Conservation (phyloP, 2,329 filamentous ascomycete genomes). For the Colletotrichum endophyticum region DNA sequence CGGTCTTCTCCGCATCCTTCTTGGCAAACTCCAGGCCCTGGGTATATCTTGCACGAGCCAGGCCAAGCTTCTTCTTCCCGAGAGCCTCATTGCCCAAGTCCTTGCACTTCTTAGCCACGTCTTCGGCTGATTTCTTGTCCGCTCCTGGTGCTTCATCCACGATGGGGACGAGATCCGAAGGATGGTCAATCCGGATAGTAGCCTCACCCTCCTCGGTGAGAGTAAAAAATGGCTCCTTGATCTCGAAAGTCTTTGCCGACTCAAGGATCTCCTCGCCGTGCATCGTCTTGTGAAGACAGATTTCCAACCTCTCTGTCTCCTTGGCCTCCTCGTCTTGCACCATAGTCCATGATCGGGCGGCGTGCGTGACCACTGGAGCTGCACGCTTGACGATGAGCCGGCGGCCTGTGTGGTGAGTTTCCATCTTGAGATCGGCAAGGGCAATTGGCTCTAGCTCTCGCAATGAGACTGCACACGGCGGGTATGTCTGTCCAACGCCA, state of each 20-base stretch:
- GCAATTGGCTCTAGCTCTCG: conserved; percentile 27
- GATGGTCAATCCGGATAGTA: conserved; percentile 41
- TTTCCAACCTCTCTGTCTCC: conserved; percentile 31
- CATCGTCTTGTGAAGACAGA: conserved; percentile 37
- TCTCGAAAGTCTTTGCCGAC: conserved; percentile 35
- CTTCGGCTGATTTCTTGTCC: neutral
- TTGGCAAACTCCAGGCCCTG: conserved; percentile 25
- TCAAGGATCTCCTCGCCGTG: conserved; percentile 36
- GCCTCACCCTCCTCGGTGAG: conserved; percentile 41
- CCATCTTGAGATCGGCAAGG: conserved; percentile 28
- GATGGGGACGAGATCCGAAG: conserved; percentile 31
- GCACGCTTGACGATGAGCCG: conserved; percentile 28
- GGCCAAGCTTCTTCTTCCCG: conserved; percentile 18
- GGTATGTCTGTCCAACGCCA: conserved; percentile 28
- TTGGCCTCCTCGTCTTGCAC: conserved; percentile 30
- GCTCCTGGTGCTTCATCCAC: neutral
- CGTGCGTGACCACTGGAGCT: conserved; percentile 2
- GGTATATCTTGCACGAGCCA: conserved; percentile 29
- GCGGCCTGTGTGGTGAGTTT: conserved; percentile 33
- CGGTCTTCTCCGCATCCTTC: neutral
- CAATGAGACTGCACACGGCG: conserved; percentile 25
- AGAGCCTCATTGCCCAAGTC: conserved; percentile 34
- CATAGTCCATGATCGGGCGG: conserved; percentile 33
- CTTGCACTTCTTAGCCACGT: conserved; percentile 26
- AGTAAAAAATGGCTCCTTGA: conserved; percentile 58